These are phyloP conservation scores for Cyanidium caldarium DNA, from an alignment of 23 red algal species.

Conservation along the genomic window DNA sequence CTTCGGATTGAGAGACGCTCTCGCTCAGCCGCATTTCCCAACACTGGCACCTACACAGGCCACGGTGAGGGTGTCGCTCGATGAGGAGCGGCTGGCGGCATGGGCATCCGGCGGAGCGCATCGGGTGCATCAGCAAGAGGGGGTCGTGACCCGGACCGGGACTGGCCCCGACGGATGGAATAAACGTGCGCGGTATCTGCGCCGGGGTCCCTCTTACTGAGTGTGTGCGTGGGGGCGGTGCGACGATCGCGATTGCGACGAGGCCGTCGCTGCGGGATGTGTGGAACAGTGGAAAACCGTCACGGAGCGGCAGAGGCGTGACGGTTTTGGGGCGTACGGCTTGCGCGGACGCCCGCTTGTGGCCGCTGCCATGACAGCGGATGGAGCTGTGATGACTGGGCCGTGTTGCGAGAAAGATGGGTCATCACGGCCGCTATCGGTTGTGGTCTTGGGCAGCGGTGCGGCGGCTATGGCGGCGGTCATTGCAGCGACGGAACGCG, in stretches of 20 bases:
- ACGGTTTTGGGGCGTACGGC: background rate
- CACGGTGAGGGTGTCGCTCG: background rate
- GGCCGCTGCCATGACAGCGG: background rate
- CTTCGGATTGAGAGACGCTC: background rate
- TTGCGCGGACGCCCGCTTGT: background rate
- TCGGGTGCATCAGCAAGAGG: background rate
- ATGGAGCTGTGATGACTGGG: background rate
- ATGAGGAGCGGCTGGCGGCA: background rate
- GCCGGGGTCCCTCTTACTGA: background rate
- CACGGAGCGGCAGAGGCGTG: background rate
- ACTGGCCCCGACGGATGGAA: too few species aligned
- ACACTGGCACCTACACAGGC: background rate
- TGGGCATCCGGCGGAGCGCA: background rate
- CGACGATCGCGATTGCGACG: background rate
- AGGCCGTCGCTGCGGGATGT: background rate
- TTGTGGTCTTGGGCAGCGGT: background rate
- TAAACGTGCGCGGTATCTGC: too few species aligned
- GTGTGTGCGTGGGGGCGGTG: background rate
- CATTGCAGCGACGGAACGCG: background rate
- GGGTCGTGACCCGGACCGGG: background rate
- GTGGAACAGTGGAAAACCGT: background rate
- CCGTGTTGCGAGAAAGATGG: background rate
- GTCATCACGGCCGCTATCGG: background rate
- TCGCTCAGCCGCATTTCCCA: background rate
- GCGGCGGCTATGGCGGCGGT: background rate